Evolutionary conservation across 345 rosid genomes (phyloP), one percentile per base, ranked within the genome.

Genomic region (Eucalyptus coolabah): DNA sequence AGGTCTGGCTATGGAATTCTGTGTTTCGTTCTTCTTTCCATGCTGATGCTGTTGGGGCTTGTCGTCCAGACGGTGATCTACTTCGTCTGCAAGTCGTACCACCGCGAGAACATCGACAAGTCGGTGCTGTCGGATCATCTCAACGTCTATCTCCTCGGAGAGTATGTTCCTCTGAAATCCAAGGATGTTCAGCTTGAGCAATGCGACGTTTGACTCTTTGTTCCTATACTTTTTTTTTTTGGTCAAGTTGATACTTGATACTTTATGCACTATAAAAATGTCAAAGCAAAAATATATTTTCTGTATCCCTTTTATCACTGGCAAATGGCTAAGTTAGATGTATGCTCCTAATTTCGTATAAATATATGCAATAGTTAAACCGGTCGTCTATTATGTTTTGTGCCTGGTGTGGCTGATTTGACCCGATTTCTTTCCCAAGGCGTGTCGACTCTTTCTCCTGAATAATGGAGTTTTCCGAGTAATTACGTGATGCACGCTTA

Each of bases 81-180:
- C 91, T 93, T 94, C 16, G 94, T 95, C 11, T 95, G 97, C 93
- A 95, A 94, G 89, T 94, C 96, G 2, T 93, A 93, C 82, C 96
- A 94, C 93, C 94, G 87, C 26, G 87, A 90, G 91, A 87, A 87
- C 89, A 90, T 90, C 30, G 95, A 94, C 82, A 94, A 94, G 86
- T 94, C 96, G 30, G 92, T 93, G 5, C 89, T 94, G 24, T 92
- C 96, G 6, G 94, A 93, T 89, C 95, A 94, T 51, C 95, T 94
- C 59, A 94, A 94, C 86, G 95, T 91, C 59, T 95, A 94, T 65
- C 53, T 92, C 34, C 53, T 92, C 34, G 95, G 93, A 59, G 97
- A 93, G 42, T 93, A 94, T 87, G 93, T 92, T 88, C 94, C 94
- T 34, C 89, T 94, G 63, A 94, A 91, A 89, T 90, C 94, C 86